A percentile compares a stretch with the other conserved stretches of the same genome.
Conservation (phyloP, 805 yeast genomes). For the Groenewaldozyma tartarivorans region DNA sequence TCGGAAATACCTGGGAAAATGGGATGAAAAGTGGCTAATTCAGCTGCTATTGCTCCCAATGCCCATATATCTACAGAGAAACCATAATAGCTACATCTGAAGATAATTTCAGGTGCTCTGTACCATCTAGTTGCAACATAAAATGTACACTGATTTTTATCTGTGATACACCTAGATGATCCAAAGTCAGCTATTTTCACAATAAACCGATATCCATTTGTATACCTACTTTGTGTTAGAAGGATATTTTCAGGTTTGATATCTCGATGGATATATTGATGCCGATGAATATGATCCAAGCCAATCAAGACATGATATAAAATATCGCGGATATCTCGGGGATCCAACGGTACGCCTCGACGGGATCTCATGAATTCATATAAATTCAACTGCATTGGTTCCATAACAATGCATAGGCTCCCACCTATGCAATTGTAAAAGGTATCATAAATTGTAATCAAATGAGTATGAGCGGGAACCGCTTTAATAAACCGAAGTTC, state of each 20-base stretch:
- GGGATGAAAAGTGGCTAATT: constrained; percentile 65
- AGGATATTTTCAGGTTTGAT: constrained; percentile 89
- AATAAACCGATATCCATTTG: constrained; percentile 37
- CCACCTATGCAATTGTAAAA: constrained; percentile 56
- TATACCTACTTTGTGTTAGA: constrained; percentile 45
- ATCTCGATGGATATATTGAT: constrained; percentile 74
- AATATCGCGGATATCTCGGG: constrained; percentile 38
- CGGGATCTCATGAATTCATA: constrained; percentile 67
- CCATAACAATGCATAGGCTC: constrained; percentile 78
- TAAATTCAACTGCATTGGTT: constrained; percentile 73
- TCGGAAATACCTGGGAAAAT: constrained; percentile 78
- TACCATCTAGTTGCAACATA: constrained; percentile 97
- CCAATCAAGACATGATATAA: constrained; percentile 67
- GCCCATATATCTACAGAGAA: constrained; percentile 90
- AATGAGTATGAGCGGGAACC: constrained; percentile 59
- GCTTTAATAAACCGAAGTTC: constrained; percentile 31
- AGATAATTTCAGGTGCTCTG: constrained; percentile 82
- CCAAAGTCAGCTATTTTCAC: constrained; percentile 95
- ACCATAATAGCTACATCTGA: constrained; percentile 70
- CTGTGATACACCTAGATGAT: constrained; percentile 64
- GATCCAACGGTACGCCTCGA: constrained; percentile 41
- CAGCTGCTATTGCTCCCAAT: constrained; percentile 83
- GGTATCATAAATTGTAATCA: constrained; percentile 70
- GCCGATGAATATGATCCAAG: constrained; percentile 67
- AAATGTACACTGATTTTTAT: constrained; percentile 54